Evolutionary conservation across 495 filamentous ascomycete genomes (phyloP), one percentile per base, ranked within the genome.

Genomic region (Bathelium albidoporum): DNA sequence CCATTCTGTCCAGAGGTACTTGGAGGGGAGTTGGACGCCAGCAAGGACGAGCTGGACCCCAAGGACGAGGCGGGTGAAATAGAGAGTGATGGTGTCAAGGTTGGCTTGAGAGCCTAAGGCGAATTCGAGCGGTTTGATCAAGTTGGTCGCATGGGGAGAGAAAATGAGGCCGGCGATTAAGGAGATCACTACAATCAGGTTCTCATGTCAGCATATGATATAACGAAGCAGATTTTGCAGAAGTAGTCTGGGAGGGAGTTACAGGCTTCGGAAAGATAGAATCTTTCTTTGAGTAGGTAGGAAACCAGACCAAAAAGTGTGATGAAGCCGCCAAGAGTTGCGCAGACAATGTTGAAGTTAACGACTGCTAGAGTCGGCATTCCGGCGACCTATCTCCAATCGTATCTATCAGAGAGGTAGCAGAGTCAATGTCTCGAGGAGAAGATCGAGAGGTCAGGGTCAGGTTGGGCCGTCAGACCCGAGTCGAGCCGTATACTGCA

Each of bases 191-290:
- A 16, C 7, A 24, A 10, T 5, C 61, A 63, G 59, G 60, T 72
- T 20, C 3, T 53, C 43, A 29, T 29, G 24, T 66, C 44, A 62
- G 53, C 60, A 22, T 62, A 36, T 18, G 36, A 5, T n/a, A n/a
- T n/a, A n/a, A n/a, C n/a, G 2, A 18, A 60, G 12, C 29, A 29
- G n/a, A 4, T n/a, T 16, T 32, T 12, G 29, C 24, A 36, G 16
- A 20, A 45, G 29, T 22, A 32, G 18, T 16, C 4, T 58, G 60
- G 1, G n/a, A 31, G 28, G 58, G 16, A 82, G 88, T 63, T 78
- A 92, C 90, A 80, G 63, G 91, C 89, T 81, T 96, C 92, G 18
- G 89, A 95, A 5, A 97, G 82, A 70, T 95, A 96, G 72, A 91
- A 92, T 67, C 83, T 86, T 76, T 96, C 91, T 70, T 96, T 96